phyloP scores from a whole-genome alignment of 192 early-diverging fungal species.

The Gamsiella multidivaricata region DNA sequence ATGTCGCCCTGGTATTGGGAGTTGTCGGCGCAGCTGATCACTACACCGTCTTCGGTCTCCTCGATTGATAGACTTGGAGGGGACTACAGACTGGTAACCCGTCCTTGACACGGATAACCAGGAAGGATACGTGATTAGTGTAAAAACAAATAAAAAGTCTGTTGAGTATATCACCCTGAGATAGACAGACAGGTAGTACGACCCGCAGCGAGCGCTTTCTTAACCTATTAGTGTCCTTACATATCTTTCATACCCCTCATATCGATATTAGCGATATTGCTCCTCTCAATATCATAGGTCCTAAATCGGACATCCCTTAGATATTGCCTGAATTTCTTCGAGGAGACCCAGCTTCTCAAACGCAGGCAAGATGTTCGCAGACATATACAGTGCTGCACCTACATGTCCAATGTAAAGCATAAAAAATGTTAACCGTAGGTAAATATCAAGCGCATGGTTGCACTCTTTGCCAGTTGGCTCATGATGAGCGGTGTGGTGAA shows the following conservation, averaged over 20 bases:
- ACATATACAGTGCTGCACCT: neutral
- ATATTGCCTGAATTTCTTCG: slow-evolving; percentile 1
- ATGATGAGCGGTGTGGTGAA: no score
- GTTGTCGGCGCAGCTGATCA: neutral
- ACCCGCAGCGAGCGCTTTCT: no score
- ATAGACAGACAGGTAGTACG: no score
- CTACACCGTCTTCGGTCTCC: neutral
- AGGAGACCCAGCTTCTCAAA: slow-evolving; percentile 16
- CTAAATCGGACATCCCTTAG: neutral
- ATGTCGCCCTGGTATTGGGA: slow-evolving; percentile 3
- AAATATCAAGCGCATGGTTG: no score
- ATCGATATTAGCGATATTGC: slow-evolving; percentile 1
- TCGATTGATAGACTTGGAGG: neutral
- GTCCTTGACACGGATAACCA: no score
- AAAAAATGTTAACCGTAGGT: neutral
- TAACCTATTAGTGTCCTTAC: no score
- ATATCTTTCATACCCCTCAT: neutral
- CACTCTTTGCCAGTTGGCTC: no score
- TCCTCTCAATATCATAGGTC: neutral
- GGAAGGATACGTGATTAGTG: no score
- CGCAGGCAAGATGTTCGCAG: slow-evolving; percentile 4
- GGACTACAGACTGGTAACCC: no score
- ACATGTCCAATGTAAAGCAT: neutral
- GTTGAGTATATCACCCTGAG: no score
- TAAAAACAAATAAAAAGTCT: no score